Base-by-base conservation (phyloP, 2,329 filamentous ascomycete genomes). In the Penicillium glabrum region DNA sequence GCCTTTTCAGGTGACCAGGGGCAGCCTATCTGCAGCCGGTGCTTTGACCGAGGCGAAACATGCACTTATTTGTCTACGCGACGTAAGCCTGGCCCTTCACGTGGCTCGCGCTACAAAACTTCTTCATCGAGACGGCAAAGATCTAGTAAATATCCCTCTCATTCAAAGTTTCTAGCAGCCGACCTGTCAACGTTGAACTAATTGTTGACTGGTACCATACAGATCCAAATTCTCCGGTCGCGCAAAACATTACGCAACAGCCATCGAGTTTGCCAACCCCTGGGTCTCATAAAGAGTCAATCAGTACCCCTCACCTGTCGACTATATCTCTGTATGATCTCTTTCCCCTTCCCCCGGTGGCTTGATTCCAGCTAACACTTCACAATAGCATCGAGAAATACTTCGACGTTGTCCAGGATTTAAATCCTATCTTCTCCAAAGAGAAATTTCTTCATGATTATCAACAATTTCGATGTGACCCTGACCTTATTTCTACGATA, bases 11-110 rank as follows among this genome's bases (percentile, higher is more conserved):
- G 72, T 59, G 66, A 74, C 52, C 58, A 64, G 54, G 60, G 61
- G 46, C 65, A 67, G 26, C 72, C 71, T 9, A 55, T 61, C 33
- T 75, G 72, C 51, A 72, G 71, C 51, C 71, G 71, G n/a, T 75
- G 72, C 57, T 59, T 61, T 2, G 69, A 72, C 57, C 64, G 54
- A 8, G 61, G 63, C 16, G 54, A 58, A 21, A 49, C 49, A 19
- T 74, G 72, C 61, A 64, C 57, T 4, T 75, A 75, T 51, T 68
- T 69, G 8, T 62, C 60, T 21, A 60, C 61, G 47, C 64, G 61
- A 51, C 65, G 67, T 29, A 74, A 67, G 52, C 72, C 72, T 3
- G 72, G 72, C 4, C 72, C 72, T 9, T 54, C 64, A 0, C 63
- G 69, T 43, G 70, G 71, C 23, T 59, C 65, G 11, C 65, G 61